Evolutionary conservation across 257 asterid species (phyloP).

Genomic region (Echites panduratus): DNA sequence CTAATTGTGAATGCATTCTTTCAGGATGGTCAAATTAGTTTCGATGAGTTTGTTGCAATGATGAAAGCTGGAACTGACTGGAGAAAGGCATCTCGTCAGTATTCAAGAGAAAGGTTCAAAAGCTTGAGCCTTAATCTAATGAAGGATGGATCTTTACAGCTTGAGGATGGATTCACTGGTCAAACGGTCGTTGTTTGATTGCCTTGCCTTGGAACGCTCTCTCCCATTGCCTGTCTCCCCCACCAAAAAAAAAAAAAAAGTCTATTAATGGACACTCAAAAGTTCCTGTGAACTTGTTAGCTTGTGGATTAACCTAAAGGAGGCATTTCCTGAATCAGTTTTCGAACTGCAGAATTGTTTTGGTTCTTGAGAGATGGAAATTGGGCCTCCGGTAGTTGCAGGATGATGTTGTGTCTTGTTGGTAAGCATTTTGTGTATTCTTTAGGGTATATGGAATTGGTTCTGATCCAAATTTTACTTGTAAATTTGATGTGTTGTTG

Average conservation of each 20-base stretch:
- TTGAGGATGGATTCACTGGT: conserved; percentile 72
- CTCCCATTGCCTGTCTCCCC: conserved; percentile 2
- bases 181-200: conserved; percentile 54
- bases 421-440: conserved; percentile 15
- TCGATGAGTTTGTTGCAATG: conserved; percentile 85
- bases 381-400: conserved; percentile 6
- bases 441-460: conserved; percentile 15
- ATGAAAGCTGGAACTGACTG: conserved; percentile 91
- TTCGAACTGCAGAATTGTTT: not conserved
- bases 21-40: conserved; percentile 77
- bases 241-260: conserved; percentile 4
- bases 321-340: not conserved
- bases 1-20: conserved; percentile 16
- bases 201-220: not conserved
- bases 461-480: conserved; percentile 2
- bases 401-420: not conserved
- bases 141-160: conserved; percentile 87
- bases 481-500: conserved; percentile 17
- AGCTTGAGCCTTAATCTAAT: conserved; percentile 83
- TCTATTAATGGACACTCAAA: not conserved
- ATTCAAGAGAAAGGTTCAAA: conserved; percentile 86
- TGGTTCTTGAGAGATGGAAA: not conserved
- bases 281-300: not conserved
- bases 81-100: conserved; percentile 92
- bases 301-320: conserved; percentile 4